Percentiles rank a stretch among this genome's conserved stretches.
These are phyloP conservation scores for Pulveroboletus sp. DNA, from an alignment of 768 basidiomycete species.

Conservation along the genomic window DNA sequence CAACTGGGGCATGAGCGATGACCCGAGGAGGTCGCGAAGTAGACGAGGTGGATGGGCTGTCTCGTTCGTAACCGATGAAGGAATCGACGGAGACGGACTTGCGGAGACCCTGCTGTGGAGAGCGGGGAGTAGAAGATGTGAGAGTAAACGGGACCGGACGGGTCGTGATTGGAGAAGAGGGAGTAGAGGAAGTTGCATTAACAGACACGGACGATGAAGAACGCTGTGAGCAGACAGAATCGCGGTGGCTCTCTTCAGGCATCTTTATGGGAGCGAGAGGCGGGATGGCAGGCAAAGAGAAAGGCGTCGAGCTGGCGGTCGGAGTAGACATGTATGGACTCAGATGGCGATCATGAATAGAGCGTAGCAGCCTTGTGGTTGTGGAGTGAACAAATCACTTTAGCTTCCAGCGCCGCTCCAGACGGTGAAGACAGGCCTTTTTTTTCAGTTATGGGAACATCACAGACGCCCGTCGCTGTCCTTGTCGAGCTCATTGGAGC, in stretches of 20 bases:
- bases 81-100: conserved; percentile 80
- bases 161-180: conserved; percentile 32
- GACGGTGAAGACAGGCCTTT: conserved; percentile 7
- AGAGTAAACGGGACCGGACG: conserved; percentile 2
- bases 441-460: conserved; percentile 23
- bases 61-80: conserved; percentile 47
- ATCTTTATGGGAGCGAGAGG: conserved; percentile 43
- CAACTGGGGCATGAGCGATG: conserved; percentile 33
- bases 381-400: neutral
- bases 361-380: conserved; percentile 7
- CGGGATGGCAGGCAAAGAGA: conserved; percentile 35
- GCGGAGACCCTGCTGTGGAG: conserved; percentile 40
- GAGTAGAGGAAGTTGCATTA: conserved; percentile 42
- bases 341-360: conserved; percentile 13
- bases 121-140: conserved; percentile 19
- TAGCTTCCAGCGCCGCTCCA: conserved; percentile 1
- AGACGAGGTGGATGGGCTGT: conserved; percentile 27
- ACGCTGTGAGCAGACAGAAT: conserved; percentile 19
- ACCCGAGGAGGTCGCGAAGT: conserved; percentile 37
- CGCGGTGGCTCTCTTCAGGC: conserved; percentile 28
- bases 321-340: conserved; percentile 19
- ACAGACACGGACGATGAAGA: conserved; percentile 32
- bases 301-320: conserved; percentile 17
- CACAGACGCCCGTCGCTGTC: conserved; percentile 6
- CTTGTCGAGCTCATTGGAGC: neutral